A percentile compares a stretch with the other conserved stretches of the same genome.
phyloP scores from a whole-genome alignment of 495 filamentous ascomycete species.

The Podospora didyma region DNA sequence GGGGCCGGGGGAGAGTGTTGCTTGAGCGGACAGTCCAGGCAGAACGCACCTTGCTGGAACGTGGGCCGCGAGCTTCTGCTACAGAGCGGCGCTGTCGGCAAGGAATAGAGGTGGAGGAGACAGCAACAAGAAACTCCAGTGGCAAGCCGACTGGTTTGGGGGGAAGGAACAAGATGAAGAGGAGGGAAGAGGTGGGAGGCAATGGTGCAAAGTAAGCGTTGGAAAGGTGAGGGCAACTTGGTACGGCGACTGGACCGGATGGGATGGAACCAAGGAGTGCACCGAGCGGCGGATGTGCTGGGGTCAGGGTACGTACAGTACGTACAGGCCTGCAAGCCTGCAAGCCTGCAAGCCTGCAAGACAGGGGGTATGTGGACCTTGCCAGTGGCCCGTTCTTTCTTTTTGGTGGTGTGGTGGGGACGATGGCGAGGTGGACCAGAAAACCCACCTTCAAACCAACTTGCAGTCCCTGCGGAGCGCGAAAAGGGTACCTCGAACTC shows the following conservation, averaged over 20 bases:
- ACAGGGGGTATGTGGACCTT: background rate
- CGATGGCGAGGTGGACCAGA: background rate
- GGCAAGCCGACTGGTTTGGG: background rate
- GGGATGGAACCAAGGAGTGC: background rate
- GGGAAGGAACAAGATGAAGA: background rate
- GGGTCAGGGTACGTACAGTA: background rate
- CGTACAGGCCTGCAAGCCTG: background rate
- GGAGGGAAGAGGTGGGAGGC: background rate
- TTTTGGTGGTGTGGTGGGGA: background rate
- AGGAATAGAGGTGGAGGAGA: background rate
- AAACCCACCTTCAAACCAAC: background rate
- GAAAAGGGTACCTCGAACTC: background rate
- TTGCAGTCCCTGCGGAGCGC: background rate
- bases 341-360: background rate
- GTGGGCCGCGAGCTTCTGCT: too few relatives aligned
- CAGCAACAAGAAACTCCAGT: background rate
- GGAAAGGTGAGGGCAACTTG: background rate
- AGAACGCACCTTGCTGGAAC: background rate
- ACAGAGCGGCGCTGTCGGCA: background rate
- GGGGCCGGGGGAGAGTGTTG: constrained; percentile 8
- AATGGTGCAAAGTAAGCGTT: background rate
- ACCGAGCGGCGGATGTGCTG: background rate
- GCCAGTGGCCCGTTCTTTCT: background rate
- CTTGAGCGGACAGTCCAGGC: background rate
- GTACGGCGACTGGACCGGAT: background rate